Base-by-base conservation (phyloP, 768 basidiomycete species). In the Suillus paluster region DNA sequence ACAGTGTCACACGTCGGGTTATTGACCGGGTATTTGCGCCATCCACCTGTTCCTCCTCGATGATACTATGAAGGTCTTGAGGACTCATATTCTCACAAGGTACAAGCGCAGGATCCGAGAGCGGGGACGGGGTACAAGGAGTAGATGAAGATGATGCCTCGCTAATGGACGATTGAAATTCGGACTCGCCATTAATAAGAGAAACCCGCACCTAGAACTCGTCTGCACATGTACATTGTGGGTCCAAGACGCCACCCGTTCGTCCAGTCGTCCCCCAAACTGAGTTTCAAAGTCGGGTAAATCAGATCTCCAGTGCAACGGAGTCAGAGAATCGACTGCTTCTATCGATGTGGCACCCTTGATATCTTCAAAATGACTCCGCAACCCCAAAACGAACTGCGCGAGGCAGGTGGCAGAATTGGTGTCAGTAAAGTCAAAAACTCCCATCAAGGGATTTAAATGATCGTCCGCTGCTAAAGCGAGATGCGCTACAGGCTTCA, bases 301-400 rank as follows among this genome's bases (percentile, higher is more conserved):
- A 54, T 54, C 34, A 21, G 53, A 54, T 38, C 53, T 54, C 34
- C 53, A 54, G 34, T 9, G 21, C 21, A 36, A 23, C 15, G 52
- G 34, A 36, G 23, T 38, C 21, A 54, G 23, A 17, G 36, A 54
- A 38, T 54, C 17, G 23, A 54, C 34, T 23, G 53, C 34, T 54
- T 54, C 53, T 17, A 54, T 54, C 5, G 53, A 38, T 23, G 9
- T 17, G 8, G 36, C 15, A 3, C 12, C 34, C 53, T 54, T 54
- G 34, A 54, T 36, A 54, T 54, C 34, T 23, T 38, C 2, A 23
- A 25, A 54, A 38, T 54, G 53, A 36, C 34, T 54, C 21, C 53
- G 53, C 53, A 54, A 38, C 34, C 53, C 23, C 21, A 54, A 54
- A 54, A 54, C 3, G 21, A 54, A 54, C 38, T 54, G 53, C 4